phyloP scores from a whole-genome alignment of 2,329 filamentous ascomycete species.

The Penicillium sp. region DNA sequence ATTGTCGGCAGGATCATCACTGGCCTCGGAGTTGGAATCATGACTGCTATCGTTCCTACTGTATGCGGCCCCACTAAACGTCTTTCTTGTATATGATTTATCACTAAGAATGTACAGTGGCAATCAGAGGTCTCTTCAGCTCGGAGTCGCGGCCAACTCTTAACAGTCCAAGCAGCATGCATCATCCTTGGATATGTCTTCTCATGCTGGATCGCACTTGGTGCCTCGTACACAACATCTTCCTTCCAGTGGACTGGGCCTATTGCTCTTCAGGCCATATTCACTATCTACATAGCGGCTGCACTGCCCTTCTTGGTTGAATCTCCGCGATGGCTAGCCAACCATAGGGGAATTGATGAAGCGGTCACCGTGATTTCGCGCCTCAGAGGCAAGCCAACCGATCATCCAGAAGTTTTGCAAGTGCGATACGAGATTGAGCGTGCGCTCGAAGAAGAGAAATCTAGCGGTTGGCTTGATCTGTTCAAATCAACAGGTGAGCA shows the following conservation, averaged over 20 bases:
- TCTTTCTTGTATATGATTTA: background rate
- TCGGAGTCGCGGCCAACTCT: background rate
- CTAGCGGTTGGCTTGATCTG: background rate
- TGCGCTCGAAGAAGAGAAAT: background rate
- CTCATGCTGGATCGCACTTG: background rate
- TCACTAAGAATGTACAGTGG: background rate
- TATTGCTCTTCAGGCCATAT: constrained; percentile 2
- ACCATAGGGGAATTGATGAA: constrained; percentile 4
- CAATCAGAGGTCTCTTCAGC: background rate
- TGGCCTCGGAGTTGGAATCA: constrained; percentile 21
- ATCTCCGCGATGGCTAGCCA: constrained; percentile 4
- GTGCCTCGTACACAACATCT: background rate
- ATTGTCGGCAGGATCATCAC: constrained; percentile 43
- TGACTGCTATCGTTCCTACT: constrained; percentile 23
- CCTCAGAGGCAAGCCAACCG: background rate
- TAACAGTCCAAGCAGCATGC: constrained; percentile 1
- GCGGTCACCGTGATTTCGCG: background rate
- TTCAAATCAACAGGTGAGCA: background rate
- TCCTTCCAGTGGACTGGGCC: constrained; percentile 6
- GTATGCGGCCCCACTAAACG: background rate
- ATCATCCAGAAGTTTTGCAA: background rate
- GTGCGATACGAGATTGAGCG: background rate
- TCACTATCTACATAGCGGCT: background rate
- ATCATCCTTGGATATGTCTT: background rate
- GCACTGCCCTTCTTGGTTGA: constrained; percentile 5